Evolutionary conservation across 73 alveolate species (phyloP).

Genomic region (Blepharisma stoltei): DNA sequence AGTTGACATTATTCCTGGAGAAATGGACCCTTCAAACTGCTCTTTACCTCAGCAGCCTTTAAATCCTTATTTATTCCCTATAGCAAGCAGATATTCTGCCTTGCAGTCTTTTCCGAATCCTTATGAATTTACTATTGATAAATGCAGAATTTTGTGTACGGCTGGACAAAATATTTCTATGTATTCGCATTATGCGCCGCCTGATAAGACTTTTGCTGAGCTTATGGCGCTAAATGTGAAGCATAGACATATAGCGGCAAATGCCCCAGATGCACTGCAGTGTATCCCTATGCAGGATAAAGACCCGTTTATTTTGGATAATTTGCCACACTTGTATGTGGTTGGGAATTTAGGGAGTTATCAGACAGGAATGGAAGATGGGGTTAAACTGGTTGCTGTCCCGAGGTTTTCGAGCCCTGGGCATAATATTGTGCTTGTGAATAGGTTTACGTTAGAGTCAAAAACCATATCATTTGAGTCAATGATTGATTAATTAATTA

Average conservation of each 20-base stretch:
- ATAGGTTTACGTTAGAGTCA: constrained; percentile 19
- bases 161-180: constrained; percentile 3
- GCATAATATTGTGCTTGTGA: constrained; percentile 2
- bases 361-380: neutral
- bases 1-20: constrained; percentile 25
- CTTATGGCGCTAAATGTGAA: neutral
- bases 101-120: constrained; percentile 26
- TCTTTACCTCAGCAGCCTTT: constrained; percentile 27
- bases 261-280: constrained; percentile 21
- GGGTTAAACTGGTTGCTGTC: neutral
- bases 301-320: constrained; percentile 10
- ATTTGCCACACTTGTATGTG: neutral
- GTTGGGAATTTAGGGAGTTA: neutral
- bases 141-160: neutral
- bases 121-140: neutral
- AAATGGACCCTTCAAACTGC: constrained; percentile 13
- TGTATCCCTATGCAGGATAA: constrained; percentile 17
- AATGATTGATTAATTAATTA: no score
- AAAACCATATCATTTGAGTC: no score
- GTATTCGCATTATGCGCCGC: neutral
- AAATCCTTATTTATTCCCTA: constrained; percentile 17
- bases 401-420: neutral
- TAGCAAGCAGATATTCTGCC: neutral
- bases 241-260: neutral
- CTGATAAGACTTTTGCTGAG: neutral